phyloP scores from a whole-genome alignment of 2,329 filamentous ascomycete genomes.

The Penicillium fuscoglaucum region DNA sequence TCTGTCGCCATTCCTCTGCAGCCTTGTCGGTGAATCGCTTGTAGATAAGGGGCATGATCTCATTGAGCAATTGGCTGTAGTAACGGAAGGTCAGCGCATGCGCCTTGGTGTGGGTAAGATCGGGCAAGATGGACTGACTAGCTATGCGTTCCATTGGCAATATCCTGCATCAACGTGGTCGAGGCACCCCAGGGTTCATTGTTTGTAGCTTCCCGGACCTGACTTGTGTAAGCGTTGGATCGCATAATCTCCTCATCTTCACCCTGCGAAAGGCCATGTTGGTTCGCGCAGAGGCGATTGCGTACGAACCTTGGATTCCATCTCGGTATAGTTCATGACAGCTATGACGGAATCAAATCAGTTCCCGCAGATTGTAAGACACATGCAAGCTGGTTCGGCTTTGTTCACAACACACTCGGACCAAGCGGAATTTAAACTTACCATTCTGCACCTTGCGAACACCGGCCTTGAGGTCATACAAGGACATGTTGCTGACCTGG shows the following conservation, averaged over 20 bases:
- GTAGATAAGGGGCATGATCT: constrained; percentile 99
- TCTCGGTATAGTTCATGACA: constrained; percentile 97
- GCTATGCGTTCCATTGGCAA: constrained; percentile 95
- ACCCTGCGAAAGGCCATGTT: not conserved
- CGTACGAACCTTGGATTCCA: constrained; percentile 66
- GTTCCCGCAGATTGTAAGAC: constrained; percentile 8
- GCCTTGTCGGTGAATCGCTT: constrained; percentile 98
- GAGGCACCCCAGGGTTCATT: constrained; percentile 96
- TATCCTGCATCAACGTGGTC: constrained; percentile 90
- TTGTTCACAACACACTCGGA: constrained; percentile 1
- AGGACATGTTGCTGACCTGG: constrained; percentile 83
- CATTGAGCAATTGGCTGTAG: constrained; percentile 85
- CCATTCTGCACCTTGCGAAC: constrained; percentile 97
- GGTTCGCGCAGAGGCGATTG: constrained; percentile 17
- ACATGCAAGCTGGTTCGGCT: constrained; percentile 1
- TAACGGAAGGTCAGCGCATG: constrained; percentile 12
- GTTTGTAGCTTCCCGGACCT: constrained; percentile 97
- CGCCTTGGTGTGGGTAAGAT: constrained; percentile 5
- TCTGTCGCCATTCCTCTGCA: constrained; percentile 97
- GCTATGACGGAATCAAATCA: constrained; percentile 54
- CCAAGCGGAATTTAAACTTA: constrained; percentile 47
- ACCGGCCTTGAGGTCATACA: constrained; percentile 94
- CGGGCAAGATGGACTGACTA: constrained; percentile 65
- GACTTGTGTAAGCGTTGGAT: constrained; percentile 25
- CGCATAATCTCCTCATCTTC: not conserved